phyloP scores from a whole-genome alignment of 371 early-diverging fungal genomes.

The Capniomyces stellatus region DNA sequence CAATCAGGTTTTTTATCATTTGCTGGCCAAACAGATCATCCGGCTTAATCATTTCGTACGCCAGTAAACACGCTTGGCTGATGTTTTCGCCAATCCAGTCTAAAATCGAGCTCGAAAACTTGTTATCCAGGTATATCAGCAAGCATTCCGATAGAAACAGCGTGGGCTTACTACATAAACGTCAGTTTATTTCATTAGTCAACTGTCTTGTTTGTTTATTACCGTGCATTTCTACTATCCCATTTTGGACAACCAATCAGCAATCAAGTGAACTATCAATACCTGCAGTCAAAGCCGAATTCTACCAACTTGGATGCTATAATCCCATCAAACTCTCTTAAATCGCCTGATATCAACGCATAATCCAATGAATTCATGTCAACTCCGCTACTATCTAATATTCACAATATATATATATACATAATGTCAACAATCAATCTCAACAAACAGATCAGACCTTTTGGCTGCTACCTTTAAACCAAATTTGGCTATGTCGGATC shows the following conservation, averaged over 20 bases:
- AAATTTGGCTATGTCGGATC: too few species aligned
- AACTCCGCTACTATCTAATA: constrained; percentile 41
- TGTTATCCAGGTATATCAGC: constrained; percentile 61
- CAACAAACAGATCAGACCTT: too few species aligned
- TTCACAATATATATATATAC: constrained; percentile 8
- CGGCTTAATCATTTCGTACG: constrained; percentile 81
- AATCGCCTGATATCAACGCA: constrained; percentile 58
- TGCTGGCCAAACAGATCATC: constrained; percentile 75
- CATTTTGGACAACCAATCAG: too few species aligned
- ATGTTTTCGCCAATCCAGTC: constrained; percentile 40
- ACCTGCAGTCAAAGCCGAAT: constrained; percentile 46
- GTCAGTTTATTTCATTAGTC: background rate
- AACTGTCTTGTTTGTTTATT: too few species aligned
- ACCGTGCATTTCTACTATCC: too few species aligned
- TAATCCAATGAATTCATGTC: constrained; percentile 51
- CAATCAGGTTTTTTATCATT: constrained; percentile 74
- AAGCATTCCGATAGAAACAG: constrained; percentile 85
- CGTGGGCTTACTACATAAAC: constrained; percentile 44
- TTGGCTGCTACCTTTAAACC: too few species aligned
- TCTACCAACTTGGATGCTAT: constrained; percentile 36
- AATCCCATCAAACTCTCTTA: constrained; percentile 38
- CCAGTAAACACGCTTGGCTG: background rate
- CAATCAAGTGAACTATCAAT: too few species aligned
- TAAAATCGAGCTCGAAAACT: constrained; percentile 42
- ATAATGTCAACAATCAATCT: too few species aligned